Evolutionary conservation across 1,139 yeast genomes (phyloP), one percentile per base, ranked within the genome.

Genomic region (Saccharomyces hybrid): DNA sequence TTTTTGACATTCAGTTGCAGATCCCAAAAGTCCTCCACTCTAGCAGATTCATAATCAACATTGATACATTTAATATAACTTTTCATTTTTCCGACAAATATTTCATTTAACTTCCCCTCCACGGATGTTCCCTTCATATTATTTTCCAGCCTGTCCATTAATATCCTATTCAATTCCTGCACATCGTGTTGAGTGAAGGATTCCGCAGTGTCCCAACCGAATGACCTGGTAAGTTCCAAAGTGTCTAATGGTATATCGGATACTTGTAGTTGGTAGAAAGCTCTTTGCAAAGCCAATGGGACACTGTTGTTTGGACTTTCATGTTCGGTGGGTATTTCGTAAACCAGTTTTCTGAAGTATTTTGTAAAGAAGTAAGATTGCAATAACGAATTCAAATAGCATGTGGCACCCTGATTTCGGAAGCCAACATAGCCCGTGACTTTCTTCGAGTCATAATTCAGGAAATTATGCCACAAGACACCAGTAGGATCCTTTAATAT

Each of bases 121-220:
- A 89, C 93, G 0, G 77, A 74, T 0, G 97, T 85, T 5, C 90
- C 93, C 67, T 90, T 90, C 98, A 93, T 91, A 53, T 89, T 88
- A 5, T 84, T 78, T 71, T 95, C 99, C 53, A 93, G 76, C 63
- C 86, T 84, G 69, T 93, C 99, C 97, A 95, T 93, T 67, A 93
- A 77, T 46, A 95, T 91, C 64, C 99, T 84, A 68, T 91, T 90
- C 69, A 95, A 78, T 69, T 93, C 99, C 69, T 95, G 99, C 14
- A 93, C 97, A 68, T 93, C 99, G 70, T 93, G 99, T 71, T 93
- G 99, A 6, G 96, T 88, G 69, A 93, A 95, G 0, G 98, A 96
- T 64, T 93, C 99, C 9, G 85, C 85, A 8, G 90, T 81, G 68
- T 91, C 96, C 99, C 99, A 93, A 9, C 99, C 99, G 76, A 93